Conservation (phyloP, 2,329 filamentous ascomycete genomes). For the Byssochlamys sp. region DNA sequence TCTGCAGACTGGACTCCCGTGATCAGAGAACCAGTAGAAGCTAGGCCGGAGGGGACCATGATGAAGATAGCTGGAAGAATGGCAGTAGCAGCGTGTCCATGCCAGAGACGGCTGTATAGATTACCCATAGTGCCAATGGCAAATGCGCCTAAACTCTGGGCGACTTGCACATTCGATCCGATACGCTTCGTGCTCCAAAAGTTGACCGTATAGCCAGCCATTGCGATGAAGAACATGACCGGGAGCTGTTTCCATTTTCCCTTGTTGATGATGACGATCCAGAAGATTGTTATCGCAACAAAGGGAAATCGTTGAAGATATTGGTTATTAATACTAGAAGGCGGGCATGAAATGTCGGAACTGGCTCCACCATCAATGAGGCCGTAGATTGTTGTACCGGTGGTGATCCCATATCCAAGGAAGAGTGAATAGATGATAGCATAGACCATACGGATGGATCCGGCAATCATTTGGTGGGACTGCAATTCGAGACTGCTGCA, state of each 20-base stretch:
- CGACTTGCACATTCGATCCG: slow-evolving; percentile 60
- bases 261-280: slow-evolving; percentile 68
- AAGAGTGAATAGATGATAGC: slow-evolving; percentile 62
- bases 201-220: slow-evolving; percentile 65
- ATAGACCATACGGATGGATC: slow-evolving; percentile 61
- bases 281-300: slow-evolving; percentile 62
- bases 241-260: slow-evolving; percentile 68
- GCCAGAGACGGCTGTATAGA: slow-evolving; percentile 59
- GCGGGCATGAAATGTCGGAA: slow-evolving; percentile 36
- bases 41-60: slow-evolving; percentile 50
- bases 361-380: slow-evolving; percentile 47
- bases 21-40: slow-evolving; percentile 46
- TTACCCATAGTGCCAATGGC: slow-evolving; percentile 68
- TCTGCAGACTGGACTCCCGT: slow-evolving; percentile 47
- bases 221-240: slow-evolving; percentile 62
- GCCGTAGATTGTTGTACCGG: slow-evolving; percentile 53
- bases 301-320: slow-evolving; percentile 54
- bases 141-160: slow-evolving; percentile 66
- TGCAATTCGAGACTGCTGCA: slow-evolving; percentile 55
- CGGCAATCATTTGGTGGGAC: slow-evolving; percentile 57
- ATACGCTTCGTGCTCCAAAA: slow-evolving; percentile 62
- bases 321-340: slow-evolving; percentile 39
- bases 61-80: slow-evolving; percentile 79
- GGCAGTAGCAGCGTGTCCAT: slow-evolving; percentile 70
- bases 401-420: slow-evolving; percentile 60